Evolutionary conservation across 2,329 filamentous ascomycete genomes (phyloP).

Genomic region (Fonsecaea nubica): DNA sequence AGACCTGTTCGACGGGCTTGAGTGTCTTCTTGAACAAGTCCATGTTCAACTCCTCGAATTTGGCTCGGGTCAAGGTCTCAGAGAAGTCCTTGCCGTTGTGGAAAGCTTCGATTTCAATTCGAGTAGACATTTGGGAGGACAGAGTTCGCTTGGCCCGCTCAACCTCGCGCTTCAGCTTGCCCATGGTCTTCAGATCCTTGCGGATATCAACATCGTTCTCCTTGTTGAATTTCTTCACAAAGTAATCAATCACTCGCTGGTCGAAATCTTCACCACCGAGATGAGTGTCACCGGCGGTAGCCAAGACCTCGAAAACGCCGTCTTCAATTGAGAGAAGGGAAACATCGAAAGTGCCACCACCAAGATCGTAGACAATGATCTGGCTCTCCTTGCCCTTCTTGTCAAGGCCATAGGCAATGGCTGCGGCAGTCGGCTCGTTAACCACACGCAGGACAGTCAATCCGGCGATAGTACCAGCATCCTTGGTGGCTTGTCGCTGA

Average conservation of each 20-base stretch:
- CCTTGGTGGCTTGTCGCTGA: constrained; percentile 96
- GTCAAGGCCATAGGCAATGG: constrained; percentile 91
- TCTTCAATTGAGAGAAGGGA: constrained; percentile 89
- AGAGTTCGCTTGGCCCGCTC: constrained; percentile 99
- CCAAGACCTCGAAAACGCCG: constrained; percentile 92
- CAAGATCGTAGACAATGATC: constrained; percentile 92
- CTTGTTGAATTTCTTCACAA: constrained; percentile 99
- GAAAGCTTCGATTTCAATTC: constrained; percentile 97
- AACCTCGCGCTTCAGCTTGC: constrained; percentile 98
- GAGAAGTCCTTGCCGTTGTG: constrained; percentile 97
- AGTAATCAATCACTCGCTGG: constrained; percentile 94
- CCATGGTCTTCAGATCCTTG: constrained; percentile 97
- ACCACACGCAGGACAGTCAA: constrained; percentile 95
- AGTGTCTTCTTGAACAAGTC: constrained; percentile 99
- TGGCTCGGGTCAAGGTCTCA: constrained; percentile 96
- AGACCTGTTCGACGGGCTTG: constrained; percentile 97
- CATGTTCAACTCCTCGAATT: constrained; percentile 99
- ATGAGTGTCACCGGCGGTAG: constrained; percentile 95
- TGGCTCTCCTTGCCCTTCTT: constrained; percentile 83
- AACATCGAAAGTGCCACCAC: constrained; percentile 94
- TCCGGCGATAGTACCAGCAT: constrained; percentile 88
- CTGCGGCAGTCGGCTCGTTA: constrained; percentile 94
- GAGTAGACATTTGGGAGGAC: constrained; percentile 89
- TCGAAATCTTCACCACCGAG: constrained; percentile 99
- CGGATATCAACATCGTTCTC: constrained; percentile 90